Conservation (phyloP, 352 stramenopile species). For the Globisporangium apiculatum region DNA sequence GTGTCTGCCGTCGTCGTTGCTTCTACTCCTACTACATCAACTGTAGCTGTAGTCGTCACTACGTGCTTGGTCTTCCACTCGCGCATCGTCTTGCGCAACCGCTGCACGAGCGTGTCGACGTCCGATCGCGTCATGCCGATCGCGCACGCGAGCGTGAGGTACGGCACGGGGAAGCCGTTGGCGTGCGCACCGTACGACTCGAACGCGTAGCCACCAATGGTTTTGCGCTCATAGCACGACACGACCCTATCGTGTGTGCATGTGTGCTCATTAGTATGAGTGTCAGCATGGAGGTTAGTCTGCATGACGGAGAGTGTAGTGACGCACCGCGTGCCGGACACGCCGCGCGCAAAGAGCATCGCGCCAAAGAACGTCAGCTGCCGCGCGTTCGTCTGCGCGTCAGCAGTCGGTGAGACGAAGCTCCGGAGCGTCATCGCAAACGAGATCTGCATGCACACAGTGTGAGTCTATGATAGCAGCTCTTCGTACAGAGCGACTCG, state of each 20-base stretch:
- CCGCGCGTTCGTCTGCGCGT: constrained; percentile 26
- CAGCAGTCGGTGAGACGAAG: constrained; percentile 22
- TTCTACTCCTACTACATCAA: not conserved
- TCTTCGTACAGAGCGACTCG: too few relatives aligned
- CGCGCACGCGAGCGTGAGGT: constrained; percentile 96
- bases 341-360: constrained; percentile 97
- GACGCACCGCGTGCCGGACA: constrained; percentile 88
- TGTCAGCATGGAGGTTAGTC: too few relatives aligned
- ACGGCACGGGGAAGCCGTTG: constrained; percentile 84
- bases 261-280: too few relatives aligned
- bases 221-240: constrained; percentile 74
- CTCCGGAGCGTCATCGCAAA: constrained; percentile 89
- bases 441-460: constrained; percentile 41
- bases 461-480: too few relatives aligned
- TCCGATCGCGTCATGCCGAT: constrained; percentile 91
- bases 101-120: constrained; percentile 88
- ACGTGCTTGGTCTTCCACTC: constrained; percentile 68
- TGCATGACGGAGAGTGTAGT: not conserved
- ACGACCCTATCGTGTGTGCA: constrained; percentile 59
- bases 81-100: constrained; percentile 89
- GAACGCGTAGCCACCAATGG: constrained; percentile 89
- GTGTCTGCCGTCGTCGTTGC: not conserved
- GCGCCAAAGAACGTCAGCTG: constrained; percentile 90
- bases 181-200: constrained; percentile 90
- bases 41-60: too few relatives aligned